phyloP scores from a whole-genome alignment of 1,284 basidiomycete genomes.

The Inonotus obliquus region DNA sequence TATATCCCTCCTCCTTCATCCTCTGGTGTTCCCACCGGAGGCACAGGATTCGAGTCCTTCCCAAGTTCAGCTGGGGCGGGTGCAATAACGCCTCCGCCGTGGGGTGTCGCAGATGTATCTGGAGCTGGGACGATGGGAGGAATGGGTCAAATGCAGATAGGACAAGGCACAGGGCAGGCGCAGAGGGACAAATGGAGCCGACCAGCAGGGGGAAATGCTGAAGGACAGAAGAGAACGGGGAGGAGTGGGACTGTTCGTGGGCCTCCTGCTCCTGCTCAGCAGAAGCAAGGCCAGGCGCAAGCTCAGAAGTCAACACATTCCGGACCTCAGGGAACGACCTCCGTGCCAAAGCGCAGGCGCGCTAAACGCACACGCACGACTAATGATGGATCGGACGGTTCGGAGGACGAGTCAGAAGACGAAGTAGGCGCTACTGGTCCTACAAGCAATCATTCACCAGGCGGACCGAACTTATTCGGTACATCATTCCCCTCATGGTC shows the following conservation, averaged over 20 bases:
- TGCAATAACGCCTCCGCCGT: not conserved
- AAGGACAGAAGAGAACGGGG: not conserved
- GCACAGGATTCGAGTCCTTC: not conserved
- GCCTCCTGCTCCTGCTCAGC: not conserved
- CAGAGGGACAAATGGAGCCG: not conserved
- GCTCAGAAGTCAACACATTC: not conserved
- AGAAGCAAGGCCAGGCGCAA: not conserved
- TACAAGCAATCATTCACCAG: not conserved
- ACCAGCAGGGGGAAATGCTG: not conserved
- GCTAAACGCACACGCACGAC: not conserved
- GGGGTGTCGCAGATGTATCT: not conserved
- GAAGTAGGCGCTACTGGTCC: not conserved
- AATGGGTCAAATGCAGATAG: not conserved
- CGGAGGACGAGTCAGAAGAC: not conserved
- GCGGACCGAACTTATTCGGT: not conserved
- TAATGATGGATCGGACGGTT: not conserved
- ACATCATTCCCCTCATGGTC: not conserved
- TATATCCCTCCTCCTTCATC: constrained; percentile 1
- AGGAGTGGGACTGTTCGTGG: not conserved
- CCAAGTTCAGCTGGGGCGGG: constrained; percentile 2
- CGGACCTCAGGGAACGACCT: not conserved
- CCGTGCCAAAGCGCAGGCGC: not conserved
- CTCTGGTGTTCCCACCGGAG: not conserved
- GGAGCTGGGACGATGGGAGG: not conserved
- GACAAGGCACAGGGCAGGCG: not conserved